A percentile compares a stretch with the other conserved stretches of the same genome.
Conservation (phyloP, 257 asterid species). For the Euphrasia confusa region DNA sequence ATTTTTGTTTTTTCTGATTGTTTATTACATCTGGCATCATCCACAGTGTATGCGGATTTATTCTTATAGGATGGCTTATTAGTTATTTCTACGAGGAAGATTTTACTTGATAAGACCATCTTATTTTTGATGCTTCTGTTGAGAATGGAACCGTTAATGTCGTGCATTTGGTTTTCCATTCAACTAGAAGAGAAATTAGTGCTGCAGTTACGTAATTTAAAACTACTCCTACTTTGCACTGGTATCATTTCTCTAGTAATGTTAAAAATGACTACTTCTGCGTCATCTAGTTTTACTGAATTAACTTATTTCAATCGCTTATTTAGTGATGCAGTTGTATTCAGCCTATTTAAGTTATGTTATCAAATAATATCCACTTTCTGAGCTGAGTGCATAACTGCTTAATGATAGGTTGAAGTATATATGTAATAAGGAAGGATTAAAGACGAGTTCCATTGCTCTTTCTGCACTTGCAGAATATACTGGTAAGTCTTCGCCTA, state of each 20-base stretch:
- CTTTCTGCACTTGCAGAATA: constrained; percentile 76
- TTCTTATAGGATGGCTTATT: constrained; percentile 8
- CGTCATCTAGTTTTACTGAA: constrained; percentile 9
- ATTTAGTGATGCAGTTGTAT: constrained; percentile 3
- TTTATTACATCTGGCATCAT: constrained; percentile 13
- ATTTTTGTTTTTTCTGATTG: constrained; percentile 15
- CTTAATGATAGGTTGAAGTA: constrained; percentile 69
- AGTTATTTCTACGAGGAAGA: constrained; percentile 6
- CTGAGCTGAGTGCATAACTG: constrained; percentile 21
- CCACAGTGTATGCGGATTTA: background rate
- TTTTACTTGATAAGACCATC: constrained; percentile 14
- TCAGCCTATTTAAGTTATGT: constrained; percentile 19
- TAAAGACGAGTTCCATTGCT: constrained; percentile 67
- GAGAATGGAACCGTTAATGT: background rate
- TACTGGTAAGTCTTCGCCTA: constrained; percentile 53
- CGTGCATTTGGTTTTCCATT: constrained; percentile 1
- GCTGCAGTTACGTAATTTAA: background rate
- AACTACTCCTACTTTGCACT: too few relatives aligned
- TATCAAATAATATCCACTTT: constrained; percentile 19
- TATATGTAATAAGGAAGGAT: constrained; percentile 78
- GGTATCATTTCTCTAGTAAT: constrained; percentile 13
- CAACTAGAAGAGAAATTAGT: background rate
- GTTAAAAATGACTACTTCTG: constrained; percentile 17
- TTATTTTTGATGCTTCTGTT: background rate
- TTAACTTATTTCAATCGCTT: constrained; percentile 7